phyloP scores from a whole-genome alignment of 257 asterid species.

The Solanum corneliomulleri region DNA sequence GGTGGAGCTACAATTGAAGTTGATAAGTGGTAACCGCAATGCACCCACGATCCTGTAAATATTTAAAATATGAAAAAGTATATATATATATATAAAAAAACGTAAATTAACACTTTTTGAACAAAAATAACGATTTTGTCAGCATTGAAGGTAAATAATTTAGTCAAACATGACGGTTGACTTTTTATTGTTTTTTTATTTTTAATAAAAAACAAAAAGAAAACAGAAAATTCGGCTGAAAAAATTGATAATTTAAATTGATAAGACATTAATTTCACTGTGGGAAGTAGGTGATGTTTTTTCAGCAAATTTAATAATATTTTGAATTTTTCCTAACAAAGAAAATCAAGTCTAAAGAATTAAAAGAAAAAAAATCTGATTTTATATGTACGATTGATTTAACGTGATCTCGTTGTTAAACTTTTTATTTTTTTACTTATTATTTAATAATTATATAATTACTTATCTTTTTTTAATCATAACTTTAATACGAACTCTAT shows the following conservation, averaged over 20 bases:
- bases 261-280: background rate
- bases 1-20: slow-evolving; percentile 87
- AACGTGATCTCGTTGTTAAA: background rate
- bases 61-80: background rate
- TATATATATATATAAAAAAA: background rate
- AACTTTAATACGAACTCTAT: fast-evolving
- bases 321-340: background rate
- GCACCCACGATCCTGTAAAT: slow-evolving; percentile 66
- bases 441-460: background rate
- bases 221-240: background rate
- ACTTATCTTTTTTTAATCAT: too few relatives aligned
- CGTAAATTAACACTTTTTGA: too few relatives aligned
- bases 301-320: background rate
- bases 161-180: too few relatives aligned
- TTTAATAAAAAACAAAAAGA: background rate
- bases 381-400: background rate
- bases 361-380: background rate
- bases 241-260: background rate
- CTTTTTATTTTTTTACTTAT: too few relatives aligned
- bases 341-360: background rate
- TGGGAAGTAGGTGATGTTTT: background rate
- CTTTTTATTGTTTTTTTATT: too few relatives aligned
- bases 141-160: too few relatives aligned
- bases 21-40: slow-evolving; percentile 77
- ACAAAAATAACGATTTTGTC: too few relatives aligned